Base-by-base conservation (phyloP, 202 grass and related monocot species). In the Dendrocalamus latiflorus region DNA sequence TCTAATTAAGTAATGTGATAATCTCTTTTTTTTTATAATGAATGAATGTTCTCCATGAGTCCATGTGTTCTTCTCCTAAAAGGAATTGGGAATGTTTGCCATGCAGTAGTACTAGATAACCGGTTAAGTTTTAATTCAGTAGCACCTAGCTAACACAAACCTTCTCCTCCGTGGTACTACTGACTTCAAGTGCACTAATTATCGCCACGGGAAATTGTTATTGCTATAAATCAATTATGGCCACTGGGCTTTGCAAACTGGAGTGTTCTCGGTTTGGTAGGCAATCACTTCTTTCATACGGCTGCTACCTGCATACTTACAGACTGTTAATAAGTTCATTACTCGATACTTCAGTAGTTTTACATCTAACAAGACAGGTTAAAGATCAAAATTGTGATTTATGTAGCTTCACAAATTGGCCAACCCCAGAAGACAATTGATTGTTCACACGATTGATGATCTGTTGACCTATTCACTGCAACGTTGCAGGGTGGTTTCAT, bases 401-500 rank as follows among this genome's bases (percentile, higher is more conserved):
- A 1, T 44, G 42, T 44, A 44, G 42, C 42, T 44, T 10, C 42
- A 44, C 42, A 2, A 9, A 44, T 44, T 44, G 42, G 10, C 44
- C 25, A 60, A 77, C 14, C 60, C 30, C 21, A 5, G 17, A 1
- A 26, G 26, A 26, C 26, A 26, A 26, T 26, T 65, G 14, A 80
- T 45, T 49, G 6, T 81, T 76, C 42, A 77, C 10, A 50, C 68
- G 76, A 57, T 74, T 44, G 8, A 70, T 72, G 16, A 25, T 75
- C 25, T 62, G 17, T 61, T 44, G 15, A 30, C n/a, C n/a, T n/a
- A 51, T 79, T 26, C 60, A 63, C n/a, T 70, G 11, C 44, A 75
- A 78, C 68, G 6, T 87, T 87, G 26, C 69, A 94, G 92, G 89
- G 92, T 68, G 92, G 92, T 80, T 83, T 75, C 57, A 83, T 91